Conservation (phyloP, 257 asterid species). For the Solanum peruvianum region DNA sequence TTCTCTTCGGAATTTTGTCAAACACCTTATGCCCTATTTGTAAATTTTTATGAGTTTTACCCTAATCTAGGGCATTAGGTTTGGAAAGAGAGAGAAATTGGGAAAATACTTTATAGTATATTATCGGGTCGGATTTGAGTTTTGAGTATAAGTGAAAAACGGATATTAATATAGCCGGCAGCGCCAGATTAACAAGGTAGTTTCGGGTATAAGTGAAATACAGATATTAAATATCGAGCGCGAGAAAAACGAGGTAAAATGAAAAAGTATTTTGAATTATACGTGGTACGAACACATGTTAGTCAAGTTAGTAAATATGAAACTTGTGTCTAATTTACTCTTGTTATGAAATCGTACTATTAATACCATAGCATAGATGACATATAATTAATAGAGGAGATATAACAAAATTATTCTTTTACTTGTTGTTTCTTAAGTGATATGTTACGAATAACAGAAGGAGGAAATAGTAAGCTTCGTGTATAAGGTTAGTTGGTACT, state of each 20-base stretch:
- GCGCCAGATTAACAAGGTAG: too few relatives aligned
- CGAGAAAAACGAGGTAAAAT: background rate
- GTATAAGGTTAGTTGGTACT: too few relatives aligned
- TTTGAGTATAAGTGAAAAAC: too few relatives aligned
- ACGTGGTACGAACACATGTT: fast-evolving
- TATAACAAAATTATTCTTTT: too few relatives aligned
- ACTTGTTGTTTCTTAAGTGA: too few relatives aligned
- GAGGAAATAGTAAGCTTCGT: too few relatives aligned
- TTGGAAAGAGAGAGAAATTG: background rate
- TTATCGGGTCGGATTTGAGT: background rate
- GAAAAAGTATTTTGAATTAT: background rate
- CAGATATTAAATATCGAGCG: background rate
- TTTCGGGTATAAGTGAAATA: background rate
- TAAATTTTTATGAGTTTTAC: background rate
- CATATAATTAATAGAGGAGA: too few relatives aligned
- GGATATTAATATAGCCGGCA: too few relatives aligned
- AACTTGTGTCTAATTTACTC: too few relatives aligned
- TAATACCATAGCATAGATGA: too few relatives aligned
- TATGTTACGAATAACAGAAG: too few relatives aligned
- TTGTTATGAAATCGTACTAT: too few relatives aligned
- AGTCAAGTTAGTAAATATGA: background rate
- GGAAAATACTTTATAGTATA: background rate
- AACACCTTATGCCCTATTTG: background rate
- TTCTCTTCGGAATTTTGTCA: background rate
- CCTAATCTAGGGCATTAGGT: background rate